These are phyloP conservation scores for Tephrocybe sp. DNA, from an alignment of 768 basidiomycete species.

Conservation along the genomic window DNA sequence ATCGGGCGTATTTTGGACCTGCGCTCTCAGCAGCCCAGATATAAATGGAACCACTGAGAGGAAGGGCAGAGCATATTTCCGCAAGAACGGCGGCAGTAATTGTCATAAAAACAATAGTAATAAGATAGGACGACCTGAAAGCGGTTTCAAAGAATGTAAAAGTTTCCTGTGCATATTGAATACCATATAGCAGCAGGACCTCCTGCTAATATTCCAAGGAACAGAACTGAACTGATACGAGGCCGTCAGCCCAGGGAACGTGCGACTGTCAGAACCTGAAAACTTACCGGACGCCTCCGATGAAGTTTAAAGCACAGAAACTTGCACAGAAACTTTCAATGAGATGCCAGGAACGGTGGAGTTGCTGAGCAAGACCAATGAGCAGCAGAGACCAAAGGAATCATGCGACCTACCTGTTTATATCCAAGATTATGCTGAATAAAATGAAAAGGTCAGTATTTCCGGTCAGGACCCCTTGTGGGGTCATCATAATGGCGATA, in stretches of 20 bases:
- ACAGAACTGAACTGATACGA: conserved; percentile 61
- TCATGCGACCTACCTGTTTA: conserved; percentile 55
- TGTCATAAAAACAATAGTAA: conserved; percentile 83
- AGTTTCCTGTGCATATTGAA: background rate
- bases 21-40: conserved; percentile 94
- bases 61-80: conserved; percentile 87
- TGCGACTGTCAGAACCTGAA: background rate
- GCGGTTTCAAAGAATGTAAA: conserved; percentile 11
- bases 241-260: conserved; percentile 1
- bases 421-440: conserved; percentile 72
- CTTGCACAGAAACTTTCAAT: conserved; percentile 86
- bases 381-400: conserved; percentile 6
- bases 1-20: conserved; percentile 80
- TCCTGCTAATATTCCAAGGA: conserved; percentile 79
- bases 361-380: conserved; percentile 47
- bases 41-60: conserved; percentile 88
- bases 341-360: conserved; percentile 83
- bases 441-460: conserved; percentile 47
- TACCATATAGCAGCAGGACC: conserved; percentile 88
- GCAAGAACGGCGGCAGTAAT: conserved; percentile 87
- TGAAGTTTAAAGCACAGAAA: conserved; percentile 88
- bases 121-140: conserved; percentile 76
- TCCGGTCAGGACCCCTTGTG: conserved; percentile 33
- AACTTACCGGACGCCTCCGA: conserved; percentile 75
- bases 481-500: conserved; percentile 41